Evolutionary conservation across 352 stramenopile genomes (phyloP).

Genomic region (Pythium insidiosum): DNA sequence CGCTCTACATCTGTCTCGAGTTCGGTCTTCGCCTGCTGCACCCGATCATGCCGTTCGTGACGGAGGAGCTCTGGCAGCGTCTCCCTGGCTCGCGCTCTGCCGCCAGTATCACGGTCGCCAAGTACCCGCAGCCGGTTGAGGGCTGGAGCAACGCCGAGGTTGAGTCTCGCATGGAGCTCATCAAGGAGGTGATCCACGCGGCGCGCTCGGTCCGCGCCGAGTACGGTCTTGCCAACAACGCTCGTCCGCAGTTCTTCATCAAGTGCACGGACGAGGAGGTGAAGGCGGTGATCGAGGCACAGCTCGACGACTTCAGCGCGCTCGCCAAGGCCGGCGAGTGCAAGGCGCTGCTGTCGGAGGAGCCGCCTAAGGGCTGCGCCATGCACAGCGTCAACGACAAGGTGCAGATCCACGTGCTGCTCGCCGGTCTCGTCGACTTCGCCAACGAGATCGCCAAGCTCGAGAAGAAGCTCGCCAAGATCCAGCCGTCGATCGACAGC

Average conservation of each 20-base stretch:
- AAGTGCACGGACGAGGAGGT: slow-evolving; percentile 79
- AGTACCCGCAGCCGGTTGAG: slow-evolving; percentile 67
- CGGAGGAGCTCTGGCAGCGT: slow-evolving; percentile 90
- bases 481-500: slow-evolving; percentile 59
- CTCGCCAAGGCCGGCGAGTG: slow-evolving; percentile 90
- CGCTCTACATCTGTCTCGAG: slow-evolving; percentile 81
- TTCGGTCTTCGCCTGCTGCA: slow-evolving; percentile 90
- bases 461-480: slow-evolving; percentile 85
- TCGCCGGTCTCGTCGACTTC: slow-evolving; percentile 80
- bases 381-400: slow-evolving; percentile 94
- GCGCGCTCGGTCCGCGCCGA: slow-evolving; percentile 91
- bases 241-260: slow-evolving; percentile 82
- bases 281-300: slow-evolving; percentile 61
- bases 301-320: slow-evolving; percentile 94
- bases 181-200: slow-evolving; percentile 94
- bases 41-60: slow-evolving; percentile 98
- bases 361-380: slow-evolving; percentile 80
- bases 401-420: slow-evolving; percentile 85
- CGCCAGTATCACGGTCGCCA: slow-evolving; percentile 68
- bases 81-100: slow-evolving; percentile 62
- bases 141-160: slow-evolving; percentile 82
- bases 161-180: slow-evolving; percentile 90
- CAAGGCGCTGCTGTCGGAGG: slow-evolving; percentile 83
- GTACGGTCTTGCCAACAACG: slow-evolving; percentile 77
- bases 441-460: slow-evolving; percentile 87